A percentile compares a stretch with the other conserved stretches of the same genome.
phyloP scores from a whole-genome alignment of 257 asterid species.

The Nicotiana undulata region DNA sequence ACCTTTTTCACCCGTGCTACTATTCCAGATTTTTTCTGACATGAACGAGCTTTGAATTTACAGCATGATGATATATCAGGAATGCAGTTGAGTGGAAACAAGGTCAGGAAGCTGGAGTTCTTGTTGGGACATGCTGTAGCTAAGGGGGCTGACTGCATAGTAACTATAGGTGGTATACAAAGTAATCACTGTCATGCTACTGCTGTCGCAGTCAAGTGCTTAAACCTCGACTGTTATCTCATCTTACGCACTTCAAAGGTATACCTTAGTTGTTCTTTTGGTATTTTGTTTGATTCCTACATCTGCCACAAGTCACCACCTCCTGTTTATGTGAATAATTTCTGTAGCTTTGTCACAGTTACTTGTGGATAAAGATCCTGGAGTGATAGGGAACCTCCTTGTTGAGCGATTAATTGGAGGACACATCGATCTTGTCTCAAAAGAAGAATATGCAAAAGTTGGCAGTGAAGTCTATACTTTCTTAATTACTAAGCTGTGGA shows the following conservation, averaged over 20 bases:
- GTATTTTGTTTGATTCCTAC: not conserved
- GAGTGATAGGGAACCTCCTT: conserved; percentile 90
- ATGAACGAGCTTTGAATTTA: conserved; percentile 17
- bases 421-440: conserved; percentile 80
- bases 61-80: conserved; percentile 98
- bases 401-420: conserved; percentile 98
- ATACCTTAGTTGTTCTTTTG: not conserved
- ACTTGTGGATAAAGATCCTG: conserved; percentile 86
- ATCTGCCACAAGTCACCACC: not conserved
- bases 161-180: conserved; percentile 94
- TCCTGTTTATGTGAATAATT: conserved; percentile 5
- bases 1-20: no score
- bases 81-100: conserved; percentile 96
- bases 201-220: conserved; percentile 88
- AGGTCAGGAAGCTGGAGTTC: conserved; percentile 94
- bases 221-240: conserved; percentile 81
- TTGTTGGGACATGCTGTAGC: conserved; percentile 92
- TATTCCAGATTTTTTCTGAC: conserved; percentile 13
- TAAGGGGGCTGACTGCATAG: conserved; percentile 78
- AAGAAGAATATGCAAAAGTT: conserved; percentile 82
- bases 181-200: conserved; percentile 98
- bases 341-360: conserved; percentile 34
- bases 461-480: conserved; percentile 60
- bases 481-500: not conserved
- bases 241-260: conserved; percentile 93